Base-by-base conservation (phyloP, 208 protist species). In the Crithidia mellificae region DNA sequence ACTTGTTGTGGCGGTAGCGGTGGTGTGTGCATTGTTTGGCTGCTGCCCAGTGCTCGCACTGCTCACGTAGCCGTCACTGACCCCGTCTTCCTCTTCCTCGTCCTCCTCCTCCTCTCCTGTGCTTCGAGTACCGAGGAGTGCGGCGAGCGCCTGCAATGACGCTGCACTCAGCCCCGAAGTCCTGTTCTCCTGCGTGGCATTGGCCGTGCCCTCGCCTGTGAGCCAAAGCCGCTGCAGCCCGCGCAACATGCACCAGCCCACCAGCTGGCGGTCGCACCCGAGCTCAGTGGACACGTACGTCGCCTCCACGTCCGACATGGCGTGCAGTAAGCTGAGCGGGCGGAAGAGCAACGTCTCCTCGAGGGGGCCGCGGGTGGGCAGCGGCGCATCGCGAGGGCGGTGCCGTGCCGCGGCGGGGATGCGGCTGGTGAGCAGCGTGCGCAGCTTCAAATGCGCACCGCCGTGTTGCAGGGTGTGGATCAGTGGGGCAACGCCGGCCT, bases 221-320 rank as follows among this genome's bases (percentile, higher is more conserved):
- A 41, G 30, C 55, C 63, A 77, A 12, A 55, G 68, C 43, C 52
- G 29, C 29, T 65, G 58, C 56, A 86, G 25, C 12, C 84, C 82
- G 15, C 73, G 19, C 32, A 88, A 12, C 43, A 81, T 73, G 76
- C 77, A 85, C 39, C 84, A 78, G 29, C 77, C 73, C 22, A 92
- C 82, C 59, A 95, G 73, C 2, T 82, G 75, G 0, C 90, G 68
- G 12, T 68, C 62, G 51, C 89, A 75, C 30, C 88, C 88, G 9
- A 92, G 66, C 74, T 95, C 90, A 17, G 90, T 93, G 25, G 75
- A 56, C 2, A 83, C 56, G 72, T 88, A 90, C 59, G 79, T 89
- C 59, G 76, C 71, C 79, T 93, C 85, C 22, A 70, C 63, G 39
- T 69, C 49, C 15, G 57, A 58, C 57, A 91, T 74, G 6, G 72